These are phyloP conservation scores for Colletotrichum abscissum DNA, from an alignment of 2,329 filamentous ascomycete genomes.

Conservation along the genomic window DNA sequence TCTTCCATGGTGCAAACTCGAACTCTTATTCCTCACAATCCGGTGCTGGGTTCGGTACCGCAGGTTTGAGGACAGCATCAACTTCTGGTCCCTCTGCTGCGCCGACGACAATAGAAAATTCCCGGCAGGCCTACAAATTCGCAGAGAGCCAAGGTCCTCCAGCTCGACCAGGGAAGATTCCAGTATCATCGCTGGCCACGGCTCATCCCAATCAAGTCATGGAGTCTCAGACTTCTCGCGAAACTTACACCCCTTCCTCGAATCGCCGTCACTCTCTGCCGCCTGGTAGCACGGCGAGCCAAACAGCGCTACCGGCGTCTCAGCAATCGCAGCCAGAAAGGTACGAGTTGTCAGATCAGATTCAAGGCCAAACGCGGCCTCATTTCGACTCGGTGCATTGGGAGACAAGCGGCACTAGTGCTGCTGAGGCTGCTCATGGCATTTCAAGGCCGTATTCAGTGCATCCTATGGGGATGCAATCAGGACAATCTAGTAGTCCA, in stretches of 20 bases:
- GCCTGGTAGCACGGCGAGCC: background rate
- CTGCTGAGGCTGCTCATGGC: background rate
- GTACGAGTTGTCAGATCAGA: background rate
- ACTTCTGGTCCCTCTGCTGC: conserved; percentile 16
- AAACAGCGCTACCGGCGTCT: background rate
- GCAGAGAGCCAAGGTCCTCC: conserved; percentile 20
- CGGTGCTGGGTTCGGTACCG: background rate
- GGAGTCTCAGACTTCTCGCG: background rate
- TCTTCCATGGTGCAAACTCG: conserved; percentile 33
- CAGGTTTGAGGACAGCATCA: conserved; percentile 13
- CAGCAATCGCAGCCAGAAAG: background rate
- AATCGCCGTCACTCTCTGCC: conserved; percentile 26
- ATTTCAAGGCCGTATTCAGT: background rate
- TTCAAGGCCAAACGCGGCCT: background rate
- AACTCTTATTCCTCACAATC: background rate
- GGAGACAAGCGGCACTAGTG: background rate
- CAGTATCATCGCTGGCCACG: background rate
- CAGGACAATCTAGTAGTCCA: background rate
- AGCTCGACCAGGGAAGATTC: background rate
- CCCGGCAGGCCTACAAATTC: background rate
- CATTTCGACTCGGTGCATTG: background rate
- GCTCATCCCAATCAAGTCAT: background rate
- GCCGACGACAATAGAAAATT: background rate
- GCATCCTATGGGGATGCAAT: background rate
- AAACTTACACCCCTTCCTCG: background rate